phyloP scores from a whole-genome alignment of 2,329 filamentous ascomycete genomes.

The Tolypocladium pustulatum region DNA sequence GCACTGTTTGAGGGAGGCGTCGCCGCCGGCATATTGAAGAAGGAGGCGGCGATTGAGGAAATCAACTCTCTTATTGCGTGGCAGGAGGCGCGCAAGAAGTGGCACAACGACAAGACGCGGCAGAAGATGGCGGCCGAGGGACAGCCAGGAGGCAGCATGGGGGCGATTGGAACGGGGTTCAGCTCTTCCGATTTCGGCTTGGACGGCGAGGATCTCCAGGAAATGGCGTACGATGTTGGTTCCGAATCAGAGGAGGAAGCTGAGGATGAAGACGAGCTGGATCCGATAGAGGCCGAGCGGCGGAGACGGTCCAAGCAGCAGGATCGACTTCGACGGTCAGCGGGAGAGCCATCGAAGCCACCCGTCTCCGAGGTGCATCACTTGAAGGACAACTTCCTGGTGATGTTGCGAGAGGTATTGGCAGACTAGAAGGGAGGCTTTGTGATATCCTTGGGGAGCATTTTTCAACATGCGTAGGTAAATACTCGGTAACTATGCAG shows the following conservation, averaged over 20 bases:
- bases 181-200: constrained; percentile 81
- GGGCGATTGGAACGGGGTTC: constrained; percentile 51
- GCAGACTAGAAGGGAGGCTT: constrained; percentile 44
- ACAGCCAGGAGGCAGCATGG: constrained; percentile 33
- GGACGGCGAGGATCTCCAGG: constrained; percentile 75
- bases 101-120: constrained; percentile 94
- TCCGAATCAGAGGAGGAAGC: constrained; percentile 56
- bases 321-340: constrained; percentile 68
- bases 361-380: constrained; percentile 69
- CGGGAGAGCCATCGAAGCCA: constrained; percentile 78
- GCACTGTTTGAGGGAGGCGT: constrained; percentile 77
- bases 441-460: not conserved
- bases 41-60: constrained; percentile 62
- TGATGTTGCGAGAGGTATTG: constrained; percentile 72
- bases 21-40: constrained; percentile 57
- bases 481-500: too few species aligned
- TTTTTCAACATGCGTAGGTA: not conserved
- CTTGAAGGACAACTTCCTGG: constrained; percentile 67
- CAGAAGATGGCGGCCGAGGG: constrained; percentile 96
- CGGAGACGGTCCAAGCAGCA: constrained; percentile 66
- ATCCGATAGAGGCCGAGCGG: constrained; percentile 81
- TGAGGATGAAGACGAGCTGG: constrained; percentile 67
- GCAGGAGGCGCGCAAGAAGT: constrained; percentile 94
- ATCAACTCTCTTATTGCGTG: constrained; percentile 81
- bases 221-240: constrained; percentile 71